Evolutionary conservation across 805 yeast genomes (phyloP).

Genomic region (Saccharomycopsis selenospora): DNA sequence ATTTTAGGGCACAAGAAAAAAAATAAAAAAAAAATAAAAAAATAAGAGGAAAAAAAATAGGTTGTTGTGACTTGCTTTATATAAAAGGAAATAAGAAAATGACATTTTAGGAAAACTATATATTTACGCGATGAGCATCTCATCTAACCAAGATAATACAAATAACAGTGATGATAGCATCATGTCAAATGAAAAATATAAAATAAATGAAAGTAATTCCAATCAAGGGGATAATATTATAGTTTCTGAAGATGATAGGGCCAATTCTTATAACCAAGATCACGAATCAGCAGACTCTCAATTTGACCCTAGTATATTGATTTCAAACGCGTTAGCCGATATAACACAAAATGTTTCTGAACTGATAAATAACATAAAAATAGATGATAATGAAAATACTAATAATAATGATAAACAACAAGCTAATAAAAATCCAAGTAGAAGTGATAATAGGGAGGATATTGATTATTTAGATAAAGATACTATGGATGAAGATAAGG

Average conservation of each 20-base stretch:
- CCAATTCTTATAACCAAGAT: too few species aligned
- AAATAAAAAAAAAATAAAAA: neutral
- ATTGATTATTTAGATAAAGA: neutral
- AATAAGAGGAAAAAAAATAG: neutral
- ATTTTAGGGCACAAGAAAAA: too few species aligned
- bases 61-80: constrained; percentile 2
- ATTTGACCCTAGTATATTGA: neutral
- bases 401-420: neutral
- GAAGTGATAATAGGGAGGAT: neutral
- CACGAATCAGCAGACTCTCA: too few species aligned
- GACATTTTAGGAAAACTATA: constrained; percentile 2
- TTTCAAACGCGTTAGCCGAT: constrained; percentile 1
- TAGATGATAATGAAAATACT: neutral
- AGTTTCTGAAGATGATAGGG: neutral
- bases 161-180: too few species aligned
- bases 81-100: constrained; percentile 1
- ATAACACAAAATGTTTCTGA: neutral
- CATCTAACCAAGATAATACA: neutral
- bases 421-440: neutral
- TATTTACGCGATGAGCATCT: constrained; percentile 4
- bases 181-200: neutral
- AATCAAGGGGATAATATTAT: neutral
- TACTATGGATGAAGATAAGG: too few species aligned
- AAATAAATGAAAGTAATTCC: neutral
- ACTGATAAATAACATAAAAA: neutral